Evolutionary conservation across 2,329 filamentous ascomycete genomes (phyloP), one percentile per base, ranked within the genome.

Genomic region (Fusarium nematophilum): DNA sequence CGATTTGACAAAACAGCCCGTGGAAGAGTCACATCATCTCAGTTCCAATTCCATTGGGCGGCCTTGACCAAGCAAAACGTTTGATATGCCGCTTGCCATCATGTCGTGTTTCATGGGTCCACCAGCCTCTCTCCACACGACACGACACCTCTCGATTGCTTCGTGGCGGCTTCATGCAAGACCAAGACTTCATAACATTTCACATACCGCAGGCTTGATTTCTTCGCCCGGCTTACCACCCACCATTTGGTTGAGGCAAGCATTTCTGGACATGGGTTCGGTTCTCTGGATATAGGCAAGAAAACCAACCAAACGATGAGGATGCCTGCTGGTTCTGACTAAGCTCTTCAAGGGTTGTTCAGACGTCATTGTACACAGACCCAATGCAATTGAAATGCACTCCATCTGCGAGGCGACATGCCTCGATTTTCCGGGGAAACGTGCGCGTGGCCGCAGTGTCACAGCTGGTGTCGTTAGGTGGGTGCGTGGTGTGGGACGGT

Each of bases 351-450:
- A 23, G 40, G 42, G 57, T 43, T 53, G 42, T 31, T 45, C 49
- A 45, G 40, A 69, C 64, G 65, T 70, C 67, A 64, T 68, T 58
- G 40, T 57, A 62, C 57, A 48, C 63, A 38, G 44, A 33, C 31
- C 45, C 54, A 29, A 64, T 64, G 59, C 61, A 62, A 59, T 51
- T 50, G 27, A 49, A 21, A 59, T 58, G 63, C 55, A 53, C 62
- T 69, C 57, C 62, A 64, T 62, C 54, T 68, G 64, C 59, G 55
- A 65, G 59, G 58, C 61, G 52, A 58, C 59, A 49, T 58, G 64
- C 58, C 64, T 58, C 59, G 49, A 52, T 65, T 69, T 68, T 67
- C 62, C 59, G 62, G 66, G 66, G 64, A 66, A 66, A 49, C 50
- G 47, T 65, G 55, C 54, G 51, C 47, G 55, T 54, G 53, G 59